phyloP scores from a whole-genome alignment of 2,329 filamentous ascomycete species.

The Teratosphaeria epicoccoides region DNA sequence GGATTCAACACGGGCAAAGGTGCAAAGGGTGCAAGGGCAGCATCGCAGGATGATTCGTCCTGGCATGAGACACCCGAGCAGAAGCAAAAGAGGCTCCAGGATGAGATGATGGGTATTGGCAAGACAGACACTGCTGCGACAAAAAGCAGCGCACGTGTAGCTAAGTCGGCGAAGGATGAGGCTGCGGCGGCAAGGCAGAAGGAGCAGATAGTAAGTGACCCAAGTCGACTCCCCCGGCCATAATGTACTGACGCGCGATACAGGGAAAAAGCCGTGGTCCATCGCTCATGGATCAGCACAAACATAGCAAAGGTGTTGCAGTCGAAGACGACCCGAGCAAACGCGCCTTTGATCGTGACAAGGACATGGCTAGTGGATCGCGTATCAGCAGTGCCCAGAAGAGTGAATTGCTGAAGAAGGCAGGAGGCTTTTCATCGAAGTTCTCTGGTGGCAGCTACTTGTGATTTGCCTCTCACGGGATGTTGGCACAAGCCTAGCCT shows the following conservation, averaged over 20 bases:
- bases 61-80: constrained; percentile 92
- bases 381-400: constrained; percentile 59
- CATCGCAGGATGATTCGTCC: constrained; percentile 43
- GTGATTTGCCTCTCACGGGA: no score
- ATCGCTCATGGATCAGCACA: constrained; percentile 38
- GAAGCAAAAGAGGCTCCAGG: constrained; percentile 67
- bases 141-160: constrained; percentile 2
- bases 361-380: constrained; percentile 74
- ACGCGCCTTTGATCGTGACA: constrained; percentile 79
- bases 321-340: constrained; percentile 86
- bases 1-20: constrained; percentile 68
- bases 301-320: constrained; percentile 40
- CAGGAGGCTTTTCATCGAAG: constrained; percentile 68
- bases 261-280: constrained; percentile 32
- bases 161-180: constrained; percentile 10
- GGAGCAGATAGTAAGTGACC: neutral
- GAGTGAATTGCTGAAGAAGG: constrained; percentile 66
- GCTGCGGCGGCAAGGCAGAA: neutral
- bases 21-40: constrained; percentile 34
- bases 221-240: neutral
- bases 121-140: constrained; percentile 28
- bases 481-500: neutral
- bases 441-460: constrained; percentile 65
- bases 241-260: constrained; percentile 18
- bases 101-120: constrained; percentile 68